Evolutionary conservation across 169 alveolate genomes (phyloP), one percentile per base, ranked within the genome.

Genomic region (Babesia gibsoni): DNA sequence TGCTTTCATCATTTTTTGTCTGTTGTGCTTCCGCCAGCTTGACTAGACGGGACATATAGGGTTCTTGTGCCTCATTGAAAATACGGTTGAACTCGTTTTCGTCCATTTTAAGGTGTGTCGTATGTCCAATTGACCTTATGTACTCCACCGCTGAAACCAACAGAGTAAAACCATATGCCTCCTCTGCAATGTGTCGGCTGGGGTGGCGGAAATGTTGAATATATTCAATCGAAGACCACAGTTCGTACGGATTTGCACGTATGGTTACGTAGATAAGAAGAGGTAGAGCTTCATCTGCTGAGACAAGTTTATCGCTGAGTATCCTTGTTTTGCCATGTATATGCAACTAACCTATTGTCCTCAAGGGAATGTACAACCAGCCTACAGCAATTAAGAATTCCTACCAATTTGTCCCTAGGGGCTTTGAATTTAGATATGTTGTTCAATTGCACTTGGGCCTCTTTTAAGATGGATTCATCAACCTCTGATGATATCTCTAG

Each of bases 211-310:
- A 91, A 57, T 78, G 61, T 56, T 84, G 91, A 10, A 91, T 85
- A 72, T 67, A 91, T 52, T 85, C 86, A 37, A 85, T 67, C 39
- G 89, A 86, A n/a, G 94, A 85, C 69, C 87, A 75, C 33, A 91
- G 72, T 37, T 87, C 90, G 2, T 88, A 79, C 9, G 96, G 96
- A 66, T 91, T 91, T 22, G 93, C 84, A 42, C 84, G 89, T 20
- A 91, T 86, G 2, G 91, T 58, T 7, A 89, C 84, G 61, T 67
- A 85, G 30, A 91, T 91, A 39, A 91, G 67, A 43, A 90, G 66
- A 3, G 96, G 96, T 27, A 91, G 80, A 7, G 91, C 73, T 56
- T 91, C 95, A 45, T 91, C 96, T 2, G 95, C 95, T 32, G 92
- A 83, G 9, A 64, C 84, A 7, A 50, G 77, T 37, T 42, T 37